These are phyloP conservation scores for Platanus orientalis DNA, from an alignment of 164 flowering plant species.

Conservation along the genomic window DNA sequence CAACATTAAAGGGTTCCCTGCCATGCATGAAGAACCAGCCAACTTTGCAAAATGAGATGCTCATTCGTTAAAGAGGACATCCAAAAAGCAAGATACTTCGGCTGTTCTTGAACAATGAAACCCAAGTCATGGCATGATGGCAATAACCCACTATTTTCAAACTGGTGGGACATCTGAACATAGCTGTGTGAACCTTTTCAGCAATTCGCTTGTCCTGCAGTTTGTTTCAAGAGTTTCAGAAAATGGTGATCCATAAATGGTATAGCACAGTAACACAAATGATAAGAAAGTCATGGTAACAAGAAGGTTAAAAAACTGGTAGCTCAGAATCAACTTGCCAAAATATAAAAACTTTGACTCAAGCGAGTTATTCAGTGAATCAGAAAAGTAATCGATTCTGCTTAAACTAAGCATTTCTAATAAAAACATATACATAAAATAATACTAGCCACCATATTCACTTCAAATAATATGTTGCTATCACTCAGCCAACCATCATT, in stretches of 20 bases:
- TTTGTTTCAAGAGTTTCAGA: neutral
- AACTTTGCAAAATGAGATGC: neutral
- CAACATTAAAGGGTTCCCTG: neutral
- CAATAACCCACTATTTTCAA: neutral
- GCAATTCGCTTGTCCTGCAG: constrained; percentile 5
- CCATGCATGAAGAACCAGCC: neutral
- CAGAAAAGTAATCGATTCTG: no score
- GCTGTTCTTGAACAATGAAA: neutral
- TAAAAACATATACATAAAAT: no score
- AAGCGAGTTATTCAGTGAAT: no score
- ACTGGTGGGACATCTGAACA: neutral
- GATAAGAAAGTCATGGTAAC: neutral
- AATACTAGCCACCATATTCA: no score
- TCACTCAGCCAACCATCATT: no score
- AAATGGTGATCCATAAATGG: neutral
- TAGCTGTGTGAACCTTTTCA: neutral
- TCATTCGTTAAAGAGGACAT: neutral
- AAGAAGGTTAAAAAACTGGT: neutral
- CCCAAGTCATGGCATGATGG: neutral
- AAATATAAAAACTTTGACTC: no score
- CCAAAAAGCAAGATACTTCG: constrained; percentile 1
- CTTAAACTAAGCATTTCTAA: no score
- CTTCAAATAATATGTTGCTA: no score
- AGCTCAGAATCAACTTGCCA: neutral
- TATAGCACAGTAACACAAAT: neutral